Conservation (phyloP, 2,329 filamentous ascomycete genomes). For the Thelonectria olida region DNA sequence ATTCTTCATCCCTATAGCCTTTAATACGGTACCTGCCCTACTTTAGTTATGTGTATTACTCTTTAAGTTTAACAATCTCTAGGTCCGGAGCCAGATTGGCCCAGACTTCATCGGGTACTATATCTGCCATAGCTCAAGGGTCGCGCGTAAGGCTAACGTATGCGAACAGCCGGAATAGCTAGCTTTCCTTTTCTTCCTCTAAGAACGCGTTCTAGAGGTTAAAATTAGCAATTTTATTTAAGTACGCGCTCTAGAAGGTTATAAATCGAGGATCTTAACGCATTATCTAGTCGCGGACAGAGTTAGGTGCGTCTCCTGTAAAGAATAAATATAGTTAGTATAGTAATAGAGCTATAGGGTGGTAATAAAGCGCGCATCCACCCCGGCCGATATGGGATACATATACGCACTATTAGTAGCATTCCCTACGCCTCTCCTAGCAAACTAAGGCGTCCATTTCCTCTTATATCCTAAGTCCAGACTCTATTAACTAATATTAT, state of each 20-base stretch:
- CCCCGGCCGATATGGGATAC: background rate
- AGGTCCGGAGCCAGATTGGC: background rate
- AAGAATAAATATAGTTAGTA: background rate
- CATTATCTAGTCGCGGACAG: conserved; percentile 42
- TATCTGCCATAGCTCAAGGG: background rate
- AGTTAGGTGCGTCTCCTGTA: conserved; percentile 36
- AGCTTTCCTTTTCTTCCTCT: background rate
- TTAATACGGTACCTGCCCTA: background rate
- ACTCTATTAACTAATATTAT: conserved; percentile 40
- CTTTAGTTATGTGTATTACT: background rate
- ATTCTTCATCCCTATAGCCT: background rate
- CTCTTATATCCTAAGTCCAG: conserved; percentile 19
- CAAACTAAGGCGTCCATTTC: conserved; percentile 10
- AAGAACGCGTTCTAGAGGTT: conserved; percentile 43
- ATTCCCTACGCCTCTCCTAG: conserved; percentile 29
- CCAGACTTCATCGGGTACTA: background rate
- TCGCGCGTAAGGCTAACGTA: background rate
- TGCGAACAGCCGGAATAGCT: background rate
- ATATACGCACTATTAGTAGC: conserved; percentile 27
- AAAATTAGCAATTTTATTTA: conserved; percentile 42
- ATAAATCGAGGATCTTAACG: conserved; percentile 39
- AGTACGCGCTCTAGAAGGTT: conserved; percentile 41
- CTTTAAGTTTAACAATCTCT: background rate
- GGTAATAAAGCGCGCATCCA: background rate
- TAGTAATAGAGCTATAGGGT: background rate